Percentiles rank a stretch among this genome's conserved stretches.
Evolutionary conservation across 257 asterid species (phyloP).

Genomic region (Fraxinus excelsior): DNA sequence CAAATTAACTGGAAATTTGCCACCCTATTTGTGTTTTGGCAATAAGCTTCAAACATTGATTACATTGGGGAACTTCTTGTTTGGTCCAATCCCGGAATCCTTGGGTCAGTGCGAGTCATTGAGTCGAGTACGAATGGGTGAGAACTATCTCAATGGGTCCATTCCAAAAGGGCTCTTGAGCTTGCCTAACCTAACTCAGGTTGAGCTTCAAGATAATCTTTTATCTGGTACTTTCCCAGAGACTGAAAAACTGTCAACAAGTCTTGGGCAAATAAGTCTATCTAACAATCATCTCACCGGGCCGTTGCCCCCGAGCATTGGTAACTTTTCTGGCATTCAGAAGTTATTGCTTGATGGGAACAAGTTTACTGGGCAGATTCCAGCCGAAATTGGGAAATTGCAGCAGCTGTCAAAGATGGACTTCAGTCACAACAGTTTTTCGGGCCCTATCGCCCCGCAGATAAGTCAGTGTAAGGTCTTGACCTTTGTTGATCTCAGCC

Average conservation of each 20-base stretch:
- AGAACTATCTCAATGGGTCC: constrained; percentile 81
- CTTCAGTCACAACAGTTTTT: constrained; percentile 71
- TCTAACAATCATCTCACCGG: constrained; percentile 82
- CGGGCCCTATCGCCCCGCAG: constrained; percentile 74
- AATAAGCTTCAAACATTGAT: constrained; percentile 68
- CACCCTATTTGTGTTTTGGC: constrained; percentile 69
- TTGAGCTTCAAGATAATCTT: constrained; percentile 86
- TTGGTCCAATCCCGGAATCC: constrained; percentile 83
- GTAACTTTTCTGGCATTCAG: constrained; percentile 76
- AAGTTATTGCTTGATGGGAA: constrained; percentile 92
- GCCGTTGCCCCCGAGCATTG: constrained; percentile 78
- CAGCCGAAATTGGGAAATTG: constrained; percentile 73
- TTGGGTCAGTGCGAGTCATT: constrained; percentile 75
- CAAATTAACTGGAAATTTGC: constrained; percentile 83
- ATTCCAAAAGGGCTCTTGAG: constrained; percentile 80
- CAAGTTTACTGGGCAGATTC: constrained; percentile 75
- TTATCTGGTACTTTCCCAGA: constrained; percentile 75
- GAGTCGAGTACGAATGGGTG: constrained; percentile 86
- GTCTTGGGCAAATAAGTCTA: constrained; percentile 79
- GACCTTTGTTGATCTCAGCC: constrained; percentile 85
- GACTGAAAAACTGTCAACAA: constrained; percentile 40
- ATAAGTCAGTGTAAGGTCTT: constrained; percentile 76
- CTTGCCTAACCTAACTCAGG: constrained; percentile 74
- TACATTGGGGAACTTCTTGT: constrained; percentile 75
- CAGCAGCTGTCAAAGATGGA: constrained; percentile 95